A percentile compares a stretch with the other conserved stretches of the same genome.
These are phyloP conservation scores for Zymoseptoria tritici DNA, from an alignment of 2,329 filamentous ascomycete genomes.

Conservation along the genomic window DNA sequence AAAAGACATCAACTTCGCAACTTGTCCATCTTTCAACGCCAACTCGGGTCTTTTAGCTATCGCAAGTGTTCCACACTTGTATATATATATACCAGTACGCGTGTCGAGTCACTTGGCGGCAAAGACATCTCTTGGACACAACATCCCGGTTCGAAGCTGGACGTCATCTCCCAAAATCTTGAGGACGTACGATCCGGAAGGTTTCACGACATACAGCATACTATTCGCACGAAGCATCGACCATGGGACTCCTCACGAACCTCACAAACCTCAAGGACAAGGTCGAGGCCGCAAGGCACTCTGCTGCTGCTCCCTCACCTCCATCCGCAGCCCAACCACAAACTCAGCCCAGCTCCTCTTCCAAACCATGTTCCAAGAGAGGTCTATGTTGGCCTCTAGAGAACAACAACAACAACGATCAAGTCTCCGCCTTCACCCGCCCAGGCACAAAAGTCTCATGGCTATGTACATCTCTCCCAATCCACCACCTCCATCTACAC, in stretches of 20 bases:
- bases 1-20: no score
- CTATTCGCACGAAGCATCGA: neutral
- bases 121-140: neutral
- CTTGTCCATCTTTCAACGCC: no score
- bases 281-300: neutral
- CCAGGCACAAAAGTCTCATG: conserved; percentile 28
- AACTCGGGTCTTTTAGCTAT: neutral
- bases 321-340: neutral
- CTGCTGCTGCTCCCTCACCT: neutral
- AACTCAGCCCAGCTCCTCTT: neutral
- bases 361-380: conserved; percentile 18
- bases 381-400: conserved; percentile 29
- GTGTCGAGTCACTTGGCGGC: neutral
- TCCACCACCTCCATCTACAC: neutral
- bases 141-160: neutral
- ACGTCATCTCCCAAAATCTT: neutral
- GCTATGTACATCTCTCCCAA: conserved; percentile 15
- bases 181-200: neutral
- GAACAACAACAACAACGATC: conserved; percentile 24
- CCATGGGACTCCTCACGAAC: neutral
- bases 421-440: conserved; percentile 25
- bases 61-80: neutral
- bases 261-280: neutral
- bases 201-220: neutral
- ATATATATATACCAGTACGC: neutral